Conservation (phyloP, 768 basidiomycete species). For the Termitomyces sp. region DNA sequence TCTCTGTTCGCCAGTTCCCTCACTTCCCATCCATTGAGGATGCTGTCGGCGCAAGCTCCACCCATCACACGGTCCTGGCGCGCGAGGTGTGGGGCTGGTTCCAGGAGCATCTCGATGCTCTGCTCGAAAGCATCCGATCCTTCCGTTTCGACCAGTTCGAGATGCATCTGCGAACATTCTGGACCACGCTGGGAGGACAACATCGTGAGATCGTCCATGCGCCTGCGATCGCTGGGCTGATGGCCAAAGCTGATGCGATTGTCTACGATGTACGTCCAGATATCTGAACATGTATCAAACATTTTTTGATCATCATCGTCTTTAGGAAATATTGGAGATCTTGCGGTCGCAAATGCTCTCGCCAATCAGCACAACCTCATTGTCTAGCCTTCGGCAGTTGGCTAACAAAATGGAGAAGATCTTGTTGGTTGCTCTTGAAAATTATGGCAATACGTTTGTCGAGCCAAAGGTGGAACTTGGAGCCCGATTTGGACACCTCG, state of each 20-base stretch:
- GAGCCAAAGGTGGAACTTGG: constrained; percentile 91
- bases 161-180: constrained; percentile 82
- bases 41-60: constrained; percentile 71
- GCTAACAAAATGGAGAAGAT: constrained; percentile 94
- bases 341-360: constrained; percentile 84
- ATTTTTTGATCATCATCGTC: constrained; percentile 12
- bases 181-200: constrained; percentile 69
- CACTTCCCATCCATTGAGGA: constrained; percentile 88
- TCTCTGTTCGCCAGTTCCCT: constrained; percentile 73
- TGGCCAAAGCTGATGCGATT: constrained; percentile 88
- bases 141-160: constrained; percentile 91
- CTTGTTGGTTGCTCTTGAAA: constrained; percentile 73
- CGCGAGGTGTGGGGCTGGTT: constrained; percentile 92
- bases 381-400: constrained; percentile 73
- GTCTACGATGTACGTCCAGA: constrained; percentile 78
- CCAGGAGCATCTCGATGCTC: constrained; percentile 83
- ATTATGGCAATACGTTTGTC: constrained; percentile 85
- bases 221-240: constrained; percentile 82
- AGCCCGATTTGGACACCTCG: constrained; percentile 87
- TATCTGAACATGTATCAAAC: constrained; percentile 1
- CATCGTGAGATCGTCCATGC: constrained; percentile 90
- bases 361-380: constrained; percentile 63
- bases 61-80: constrained; percentile 78
- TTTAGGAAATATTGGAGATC: constrained; percentile 83
- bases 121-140: constrained; percentile 73